Evolutionary conservation across 345 rosid genomes (phyloP), one percentile per base, ranked within the genome.

Genomic region (Salix purpurea): DNA sequence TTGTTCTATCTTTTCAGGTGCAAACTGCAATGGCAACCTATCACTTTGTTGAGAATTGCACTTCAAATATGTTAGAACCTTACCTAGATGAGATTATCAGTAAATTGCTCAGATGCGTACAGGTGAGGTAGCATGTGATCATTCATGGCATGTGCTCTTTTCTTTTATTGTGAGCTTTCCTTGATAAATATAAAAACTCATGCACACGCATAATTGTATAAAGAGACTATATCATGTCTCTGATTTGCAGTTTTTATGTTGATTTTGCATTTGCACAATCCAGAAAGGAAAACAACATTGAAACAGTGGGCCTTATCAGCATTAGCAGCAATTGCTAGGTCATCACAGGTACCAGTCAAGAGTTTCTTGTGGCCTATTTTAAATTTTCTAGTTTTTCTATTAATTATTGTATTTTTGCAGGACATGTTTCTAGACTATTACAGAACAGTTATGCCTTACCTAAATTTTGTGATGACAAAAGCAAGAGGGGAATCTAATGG

Each of bases 1-100:
- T 42, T 42, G 48, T 50, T 50, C 56, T 50, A 50, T 50, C 56
- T 50, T 50, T 50, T 50, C 56, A 26, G 34, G 32, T 64, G 34
- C 67, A 32, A 26, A 1, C 28, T 26, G 28, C 28, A 26, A 26
- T 26, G 28, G 28, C 28, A n/a, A 30, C 19, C 1, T 24, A 23
- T 13, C 14, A 36, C 46, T 67, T 34, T n/a, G n/a, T 11, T 44
- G 58, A 75, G 48, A 50, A 75, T 10, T 75, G 78, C 65, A 30
- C 78, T 28, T 34, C 71, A 15, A 7, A 75, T 30, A 50, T 75
- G 16, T 34, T 75, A 39, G 34, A 42, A 46, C 78, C 71, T 32
- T 30, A 75, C 65, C 71, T 75, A 30, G 61, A 75, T 28, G 64
- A 48, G 32, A n/a, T 75, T 32, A 21, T 75, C 32, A 48, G 65